Evolutionary conservation across 768 basidiomycete species (phyloP).

Genomic region (Lentinus tigrinus): DNA sequence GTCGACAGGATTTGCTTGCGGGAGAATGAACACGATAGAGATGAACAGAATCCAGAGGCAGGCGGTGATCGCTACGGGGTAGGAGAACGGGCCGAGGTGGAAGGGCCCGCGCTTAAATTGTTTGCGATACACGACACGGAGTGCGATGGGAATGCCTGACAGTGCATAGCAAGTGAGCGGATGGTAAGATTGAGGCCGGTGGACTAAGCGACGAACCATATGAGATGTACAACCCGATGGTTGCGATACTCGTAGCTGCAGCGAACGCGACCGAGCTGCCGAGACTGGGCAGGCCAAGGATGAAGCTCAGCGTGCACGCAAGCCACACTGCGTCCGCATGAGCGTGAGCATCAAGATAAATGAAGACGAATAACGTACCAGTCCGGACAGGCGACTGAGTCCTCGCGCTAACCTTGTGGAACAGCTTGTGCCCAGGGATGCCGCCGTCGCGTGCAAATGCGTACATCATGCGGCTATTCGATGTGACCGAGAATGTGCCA

Average conservation of each 20-base stretch:
- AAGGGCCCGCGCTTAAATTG: slow-evolving; percentile 68
- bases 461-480: slow-evolving; percentile 83
- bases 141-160: slow-evolving; percentile 61
- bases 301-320: slow-evolving; percentile 72
- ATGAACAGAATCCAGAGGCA: slow-evolving; percentile 75
- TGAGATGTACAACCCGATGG: slow-evolving; percentile 75
- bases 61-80: slow-evolving; percentile 54
- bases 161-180: neutral
- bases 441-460: slow-evolving; percentile 77
- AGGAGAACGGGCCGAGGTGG: slow-evolving; percentile 65
- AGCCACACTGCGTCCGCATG: slow-evolving; percentile 67
- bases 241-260: slow-evolving; percentile 58
- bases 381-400: slow-evolving; percentile 69
- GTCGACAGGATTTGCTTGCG: slow-evolving; percentile 66
- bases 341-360: neutral
- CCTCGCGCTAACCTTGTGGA: slow-evolving; percentile 58
- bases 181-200: too few species aligned
- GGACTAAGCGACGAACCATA: slow-evolving; percentile 60
- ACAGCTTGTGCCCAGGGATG: slow-evolving; percentile 65
- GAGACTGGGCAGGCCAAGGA: slow-evolving; percentile 70
- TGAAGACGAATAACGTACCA: slow-evolving; percentile 39
- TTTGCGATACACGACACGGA: slow-evolving; percentile 60
- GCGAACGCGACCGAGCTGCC: slow-evolving; percentile 71
- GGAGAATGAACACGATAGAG: slow-evolving; percentile 71
- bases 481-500: slow-evolving; percentile 75